Evolutionary conservation across 129 eudicot species (phyloP).

Genomic region (Chrysanthemum makinoi): DNA sequence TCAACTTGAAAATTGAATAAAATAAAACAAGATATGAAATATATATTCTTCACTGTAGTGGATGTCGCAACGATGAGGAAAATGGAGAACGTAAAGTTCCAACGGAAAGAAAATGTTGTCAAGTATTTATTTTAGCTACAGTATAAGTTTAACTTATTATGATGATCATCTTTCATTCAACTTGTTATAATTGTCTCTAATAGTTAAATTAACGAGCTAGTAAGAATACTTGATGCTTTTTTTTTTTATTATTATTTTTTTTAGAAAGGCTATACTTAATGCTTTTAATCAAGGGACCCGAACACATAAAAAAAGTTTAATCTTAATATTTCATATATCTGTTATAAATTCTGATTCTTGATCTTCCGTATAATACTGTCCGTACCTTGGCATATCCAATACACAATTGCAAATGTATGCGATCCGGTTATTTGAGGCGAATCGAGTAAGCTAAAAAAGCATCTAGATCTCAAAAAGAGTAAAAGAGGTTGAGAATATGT

Average conservation of each 20-base stretch:
- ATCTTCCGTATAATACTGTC: no score
- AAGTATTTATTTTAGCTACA: neutral
- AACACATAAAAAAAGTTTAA: no score
- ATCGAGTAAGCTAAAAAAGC: constrained; percentile 9
- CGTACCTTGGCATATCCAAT: no score
- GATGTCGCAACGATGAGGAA: constrained; percentile 26
- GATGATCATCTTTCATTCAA: neutral
- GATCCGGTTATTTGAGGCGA: neutral
- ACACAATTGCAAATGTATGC: no score
- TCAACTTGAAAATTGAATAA: neutral
- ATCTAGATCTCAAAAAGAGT: constrained; percentile 13
- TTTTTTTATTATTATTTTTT: no score
- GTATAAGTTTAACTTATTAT: neutral
- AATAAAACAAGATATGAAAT: neutral
- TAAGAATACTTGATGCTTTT: no score
- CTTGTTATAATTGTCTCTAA: no score
- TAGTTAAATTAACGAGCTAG: no score
- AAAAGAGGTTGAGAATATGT: neutral
- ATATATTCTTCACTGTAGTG: constrained; percentile 17
- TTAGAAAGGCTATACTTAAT: no score
- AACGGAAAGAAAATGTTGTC: neutral
- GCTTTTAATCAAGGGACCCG: no score
- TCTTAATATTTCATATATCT: no score
- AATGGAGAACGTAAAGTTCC: constrained; percentile 12
- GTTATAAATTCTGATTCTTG: no score